Conservation (phyloP, 306 rosid species). For the Mimosa pudica region DNA sequence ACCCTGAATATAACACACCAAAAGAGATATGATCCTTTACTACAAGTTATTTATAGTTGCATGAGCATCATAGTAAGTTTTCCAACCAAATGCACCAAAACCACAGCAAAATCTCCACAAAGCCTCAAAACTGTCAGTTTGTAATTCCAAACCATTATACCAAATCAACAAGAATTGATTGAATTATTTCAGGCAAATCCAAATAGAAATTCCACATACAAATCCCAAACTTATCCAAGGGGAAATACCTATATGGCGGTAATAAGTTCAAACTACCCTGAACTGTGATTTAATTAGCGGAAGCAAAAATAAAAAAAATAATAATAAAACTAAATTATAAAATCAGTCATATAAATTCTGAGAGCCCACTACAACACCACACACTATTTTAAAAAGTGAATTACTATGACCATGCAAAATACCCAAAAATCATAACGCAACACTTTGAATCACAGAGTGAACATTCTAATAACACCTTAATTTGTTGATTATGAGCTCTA, state of each 20-base stretch:
- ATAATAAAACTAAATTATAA: neutral
- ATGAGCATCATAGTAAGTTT: neutral
- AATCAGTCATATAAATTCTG: neutral
- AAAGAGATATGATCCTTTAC: neutral
- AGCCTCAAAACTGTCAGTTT: neutral
- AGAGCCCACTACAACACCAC: slow-evolving; percentile 14
- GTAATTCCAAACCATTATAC: neutral
- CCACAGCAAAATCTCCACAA: neutral
- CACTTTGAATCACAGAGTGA: slow-evolving; percentile 1
- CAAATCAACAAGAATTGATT: neutral
- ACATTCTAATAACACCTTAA: slow-evolving; percentile 4
- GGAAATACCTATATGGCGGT: neutral
- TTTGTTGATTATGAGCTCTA: slow-evolving; percentile 7
- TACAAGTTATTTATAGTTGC: neutral
- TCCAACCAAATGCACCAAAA: neutral
- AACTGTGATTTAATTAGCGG: neutral
- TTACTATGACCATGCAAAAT: slow-evolving; percentile 7
- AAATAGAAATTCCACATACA: neutral
- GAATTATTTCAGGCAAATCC: neutral
- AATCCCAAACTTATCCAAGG: neutral
- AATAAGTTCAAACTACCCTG: neutral
- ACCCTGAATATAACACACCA: neutral
- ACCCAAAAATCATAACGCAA: neutral
- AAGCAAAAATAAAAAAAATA: neutral
- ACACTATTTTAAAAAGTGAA: neutral